Evolutionary conservation across 306 rosid genomes (phyloP).

Genomic region (Glycine soja): DNA sequence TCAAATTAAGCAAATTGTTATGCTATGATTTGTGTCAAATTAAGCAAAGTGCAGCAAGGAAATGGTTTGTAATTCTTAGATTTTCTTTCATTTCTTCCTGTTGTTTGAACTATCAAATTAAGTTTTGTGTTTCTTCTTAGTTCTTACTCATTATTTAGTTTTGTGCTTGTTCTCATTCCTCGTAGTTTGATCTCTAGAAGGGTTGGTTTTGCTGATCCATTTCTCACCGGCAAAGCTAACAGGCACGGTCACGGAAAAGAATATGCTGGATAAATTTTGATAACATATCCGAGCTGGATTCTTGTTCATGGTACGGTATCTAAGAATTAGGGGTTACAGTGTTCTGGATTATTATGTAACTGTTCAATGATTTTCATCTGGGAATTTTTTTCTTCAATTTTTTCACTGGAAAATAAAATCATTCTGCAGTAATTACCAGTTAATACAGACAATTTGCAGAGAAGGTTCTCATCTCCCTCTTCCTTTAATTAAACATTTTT

Average conservation of each 20-base stretch:
- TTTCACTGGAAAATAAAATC: background rate
- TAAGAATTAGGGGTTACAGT: background rate
- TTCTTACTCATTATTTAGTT: background rate
- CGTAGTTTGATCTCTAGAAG: background rate
- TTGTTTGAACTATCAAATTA: background rate
- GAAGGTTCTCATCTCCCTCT: background rate
- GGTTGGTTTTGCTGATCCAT: background rate
- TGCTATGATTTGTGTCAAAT: too few relatives aligned
- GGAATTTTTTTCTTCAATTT: background rate
- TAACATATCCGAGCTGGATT: background rate
- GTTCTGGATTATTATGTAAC: background rate
- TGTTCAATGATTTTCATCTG: background rate
- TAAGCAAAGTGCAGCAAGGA: too few relatives aligned
- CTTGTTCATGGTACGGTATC: background rate
- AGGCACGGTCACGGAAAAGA: background rate
- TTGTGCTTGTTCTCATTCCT: slow-evolving; percentile 4
- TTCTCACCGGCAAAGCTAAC: background rate
- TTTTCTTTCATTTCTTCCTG: background rate
- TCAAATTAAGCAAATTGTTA: too few relatives aligned
- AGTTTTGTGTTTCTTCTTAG: background rate
- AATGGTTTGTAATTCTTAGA: background rate
- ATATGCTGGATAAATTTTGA: background rate
- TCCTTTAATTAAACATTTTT: background rate
- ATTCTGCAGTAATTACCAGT: background rate
- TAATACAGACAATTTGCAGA: background rate